phyloP scores from a whole-genome alignment of 805 yeast genomes.

The Limtongozyma cylindracea region DNA sequence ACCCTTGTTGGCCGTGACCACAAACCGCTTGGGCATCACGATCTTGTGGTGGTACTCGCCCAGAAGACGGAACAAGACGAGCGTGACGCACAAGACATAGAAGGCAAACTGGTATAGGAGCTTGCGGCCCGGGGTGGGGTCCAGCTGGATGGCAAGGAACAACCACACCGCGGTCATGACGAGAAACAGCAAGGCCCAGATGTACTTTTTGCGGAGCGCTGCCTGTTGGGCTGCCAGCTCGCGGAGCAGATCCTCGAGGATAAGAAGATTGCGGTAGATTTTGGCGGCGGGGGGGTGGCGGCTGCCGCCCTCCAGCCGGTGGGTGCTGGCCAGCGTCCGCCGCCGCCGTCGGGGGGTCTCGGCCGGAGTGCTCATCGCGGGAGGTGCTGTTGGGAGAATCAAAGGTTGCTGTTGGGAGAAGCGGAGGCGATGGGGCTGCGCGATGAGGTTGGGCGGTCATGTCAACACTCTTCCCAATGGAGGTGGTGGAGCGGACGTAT shows the following conservation, averaged over 20 bases:
- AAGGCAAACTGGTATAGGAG: slow-evolving; percentile 26
- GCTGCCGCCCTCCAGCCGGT: too few relatives aligned
- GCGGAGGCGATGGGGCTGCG: too few relatives aligned
- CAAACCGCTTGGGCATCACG: slow-evolving; percentile 53
- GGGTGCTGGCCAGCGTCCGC: too few relatives aligned
- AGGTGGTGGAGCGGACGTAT: too few relatives aligned
- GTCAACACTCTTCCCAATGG: too few relatives aligned
- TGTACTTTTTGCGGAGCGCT: slow-evolving; percentile 34
- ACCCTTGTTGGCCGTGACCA: slow-evolving; percentile 73
- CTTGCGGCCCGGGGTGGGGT: slow-evolving; percentile 9
- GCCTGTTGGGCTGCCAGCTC: slow-evolving; percentile 59
- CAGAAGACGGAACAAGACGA: slow-evolving; percentile 55
- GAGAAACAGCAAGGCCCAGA: slow-evolving; percentile 25
- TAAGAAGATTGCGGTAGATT: slow-evolving; percentile 57
- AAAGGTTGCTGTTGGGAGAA: too few relatives aligned
- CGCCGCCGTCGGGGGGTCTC: too few relatives aligned
- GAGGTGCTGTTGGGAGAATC: too few relatives aligned
- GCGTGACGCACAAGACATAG: slow-evolving; percentile 36
- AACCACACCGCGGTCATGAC: slow-evolving; percentile 13
- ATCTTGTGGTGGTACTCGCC: slow-evolving; percentile 82
- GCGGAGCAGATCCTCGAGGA: slow-evolving; percentile 68
- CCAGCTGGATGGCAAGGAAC: slow-evolving; percentile 12
- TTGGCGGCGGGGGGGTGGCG: slow-evolving; percentile 29
- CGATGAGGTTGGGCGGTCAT: too few relatives aligned
- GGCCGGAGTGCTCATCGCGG: too few relatives aligned